These are phyloP conservation scores for Trichoderma atrobrunneum DNA, from an alignment of 2,329 filamentous ascomycete genomes.

Conservation along the genomic window DNA sequence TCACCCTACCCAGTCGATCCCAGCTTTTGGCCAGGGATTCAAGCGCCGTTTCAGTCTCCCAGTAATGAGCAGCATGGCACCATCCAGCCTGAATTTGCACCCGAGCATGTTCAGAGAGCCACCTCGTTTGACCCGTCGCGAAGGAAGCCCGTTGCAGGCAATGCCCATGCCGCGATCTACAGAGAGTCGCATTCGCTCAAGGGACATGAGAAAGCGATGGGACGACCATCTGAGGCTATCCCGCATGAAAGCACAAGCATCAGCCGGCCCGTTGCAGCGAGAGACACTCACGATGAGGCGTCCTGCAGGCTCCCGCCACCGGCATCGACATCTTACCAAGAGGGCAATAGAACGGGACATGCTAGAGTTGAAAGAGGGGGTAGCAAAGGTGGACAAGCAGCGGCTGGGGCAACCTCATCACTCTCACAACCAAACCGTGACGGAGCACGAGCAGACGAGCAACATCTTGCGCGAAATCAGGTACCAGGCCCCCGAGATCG, in stretches of 20 bases:
- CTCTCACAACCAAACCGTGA: not conserved
- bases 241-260: not conserved
- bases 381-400: slow-evolving; percentile 15
- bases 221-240: not conserved
- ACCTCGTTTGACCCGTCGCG: not conserved
- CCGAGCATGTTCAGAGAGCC: not conserved
- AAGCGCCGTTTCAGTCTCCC: not conserved
- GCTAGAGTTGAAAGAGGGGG: slow-evolving; percentile 12
- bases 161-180: not conserved
- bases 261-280: not conserved
- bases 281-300: not conserved
- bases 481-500: slow-evolving; percentile 24
- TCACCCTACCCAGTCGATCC: slow-evolving; percentile 4
- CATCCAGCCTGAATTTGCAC: not conserved
- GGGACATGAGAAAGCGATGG: not conserved
- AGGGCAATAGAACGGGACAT: slow-evolving; percentile 22
- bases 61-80: not conserved
- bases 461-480: slow-evolving; percentile 25
- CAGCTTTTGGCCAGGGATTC: not conserved
- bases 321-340: not conserved
- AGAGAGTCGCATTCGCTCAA: not conserved
- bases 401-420: not conserved
- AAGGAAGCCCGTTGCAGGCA: not conserved
- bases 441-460: slow-evolving; percentile 25
- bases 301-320: not conserved